These are phyloP conservation scores for Colletotrichum graminicola DNA, from an alignment of 2,329 filamentous ascomycete genomes.

Conservation along the genomic window DNA sequence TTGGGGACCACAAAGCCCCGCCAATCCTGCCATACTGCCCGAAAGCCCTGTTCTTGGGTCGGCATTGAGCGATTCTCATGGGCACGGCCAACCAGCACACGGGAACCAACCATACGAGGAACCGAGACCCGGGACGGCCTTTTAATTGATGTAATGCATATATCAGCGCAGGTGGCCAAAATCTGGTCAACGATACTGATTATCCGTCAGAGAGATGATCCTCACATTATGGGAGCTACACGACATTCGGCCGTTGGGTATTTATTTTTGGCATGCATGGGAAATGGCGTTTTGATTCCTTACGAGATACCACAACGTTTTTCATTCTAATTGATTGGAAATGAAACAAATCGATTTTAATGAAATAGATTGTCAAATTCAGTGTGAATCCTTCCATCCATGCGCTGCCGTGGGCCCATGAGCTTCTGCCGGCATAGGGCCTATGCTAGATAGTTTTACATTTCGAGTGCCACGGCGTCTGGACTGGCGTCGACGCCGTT, in stretches of 20 bases:
- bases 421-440: background rate
- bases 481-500: background rate
- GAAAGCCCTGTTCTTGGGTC: slow-evolving; percentile 33
- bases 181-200: background rate
- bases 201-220: background rate
- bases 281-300: slow-evolving; percentile 33
- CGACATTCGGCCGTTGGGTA: background rate
- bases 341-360: slow-evolving; percentile 17
- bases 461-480: background rate
- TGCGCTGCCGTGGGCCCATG: background rate
- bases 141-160: background rate
- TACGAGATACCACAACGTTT: slow-evolving; percentile 41
- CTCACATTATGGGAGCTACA: background rate
- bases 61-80: background rate
- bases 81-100: background rate
- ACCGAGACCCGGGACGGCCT: slow-evolving; percentile 4
- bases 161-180: background rate
- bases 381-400: background rate
- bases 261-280: slow-evolving; percentile 32
- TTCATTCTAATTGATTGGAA: slow-evolving; percentile 39
- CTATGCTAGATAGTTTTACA: background rate
- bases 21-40: background rate
- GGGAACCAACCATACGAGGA: background rate
- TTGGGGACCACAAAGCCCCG: slow-evolving; percentile 46
- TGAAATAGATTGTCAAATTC: background rate